Percentiles rank a stretch among this genome's conserved stretches.
phyloP scores from a whole-genome alignment of 805 yeast genomes.

The Lipomyces oligophaga region DNA sequence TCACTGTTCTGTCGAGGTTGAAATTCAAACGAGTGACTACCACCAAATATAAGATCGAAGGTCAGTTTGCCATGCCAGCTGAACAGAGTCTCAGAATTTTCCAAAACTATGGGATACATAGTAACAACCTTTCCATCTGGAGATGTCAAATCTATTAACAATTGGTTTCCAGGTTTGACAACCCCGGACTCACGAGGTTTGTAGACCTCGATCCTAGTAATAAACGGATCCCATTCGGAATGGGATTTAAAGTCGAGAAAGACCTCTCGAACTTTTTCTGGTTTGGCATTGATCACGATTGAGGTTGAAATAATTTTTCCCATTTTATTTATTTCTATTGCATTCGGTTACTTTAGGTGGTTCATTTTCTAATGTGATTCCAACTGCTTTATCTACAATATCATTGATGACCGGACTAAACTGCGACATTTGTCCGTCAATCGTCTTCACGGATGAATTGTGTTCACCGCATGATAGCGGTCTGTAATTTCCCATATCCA shows the following conservation, averaged over 20 bases:
- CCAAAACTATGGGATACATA: conserved; percentile 5
- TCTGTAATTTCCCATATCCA: too few relatives aligned
- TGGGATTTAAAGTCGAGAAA: conserved; percentile 6
- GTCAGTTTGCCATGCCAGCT: conserved; percentile 1
- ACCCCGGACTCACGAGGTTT: conserved; percentile 1
- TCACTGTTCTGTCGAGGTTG: not conserved
- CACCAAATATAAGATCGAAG: conserved; percentile 1
- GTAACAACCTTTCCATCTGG: not conserved
- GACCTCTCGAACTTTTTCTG: conserved; percentile 1
- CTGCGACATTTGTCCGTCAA: too few relatives aligned
- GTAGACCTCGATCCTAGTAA: not conserved
- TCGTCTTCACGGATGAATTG: too few relatives aligned
- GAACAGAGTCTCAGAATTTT: conserved; percentile 1
- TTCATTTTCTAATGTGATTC: too few relatives aligned
- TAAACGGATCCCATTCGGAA: conserved; percentile 5
- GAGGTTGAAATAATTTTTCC: not conserved
- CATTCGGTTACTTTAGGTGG: too few relatives aligned
- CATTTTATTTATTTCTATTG: not conserved
- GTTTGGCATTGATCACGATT: conserved; percentile 6
- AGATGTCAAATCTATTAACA: not conserved
- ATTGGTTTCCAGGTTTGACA: not conserved
- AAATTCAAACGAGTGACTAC: conserved; percentile 2
- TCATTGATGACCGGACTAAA: too few relatives aligned
- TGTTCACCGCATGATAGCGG: too few relatives aligned
- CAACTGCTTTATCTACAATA: too few relatives aligned